Percentiles rank a stretch among this genome's conserved stretches.
Conservation (phyloP, 2,329 filamentous ascomycete genomes). For the Eurotiales sp. region DNA sequence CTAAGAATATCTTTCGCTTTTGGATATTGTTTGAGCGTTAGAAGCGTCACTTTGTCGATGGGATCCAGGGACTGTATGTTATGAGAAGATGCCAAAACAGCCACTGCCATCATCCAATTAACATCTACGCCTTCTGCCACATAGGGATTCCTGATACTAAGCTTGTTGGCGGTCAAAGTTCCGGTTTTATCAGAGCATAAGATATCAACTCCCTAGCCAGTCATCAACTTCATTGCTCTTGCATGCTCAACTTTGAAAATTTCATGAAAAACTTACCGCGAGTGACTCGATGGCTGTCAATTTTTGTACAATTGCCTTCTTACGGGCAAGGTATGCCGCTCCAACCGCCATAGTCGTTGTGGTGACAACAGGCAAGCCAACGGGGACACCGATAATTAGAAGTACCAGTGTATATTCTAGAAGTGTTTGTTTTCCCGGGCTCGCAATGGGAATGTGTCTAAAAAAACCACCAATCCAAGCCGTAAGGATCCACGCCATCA, state of each 20-base stretch:
- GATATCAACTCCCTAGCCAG: constrained; percentile 60
- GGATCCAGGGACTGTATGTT: constrained; percentile 74
- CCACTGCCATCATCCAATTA: constrained; percentile 81
- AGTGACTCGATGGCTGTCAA: constrained; percentile 74
- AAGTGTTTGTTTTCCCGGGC: constrained; percentile 57
- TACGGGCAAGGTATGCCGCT: constrained; percentile 71
- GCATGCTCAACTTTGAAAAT: neutral
- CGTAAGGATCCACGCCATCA: constrained; percentile 71
- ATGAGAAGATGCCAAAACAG: constrained; percentile 71
- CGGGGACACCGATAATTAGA: constrained; percentile 75
- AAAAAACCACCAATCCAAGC: constrained; percentile 78
- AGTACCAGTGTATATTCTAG: constrained; percentile 67
- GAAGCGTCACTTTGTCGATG: constrained; percentile 74
- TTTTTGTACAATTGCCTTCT: constrained; percentile 77
- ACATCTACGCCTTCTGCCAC: constrained; percentile 73
- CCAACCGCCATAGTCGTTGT: constrained; percentile 75
- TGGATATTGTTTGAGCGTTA: constrained; percentile 70
- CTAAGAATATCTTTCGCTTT: constrained; percentile 71
- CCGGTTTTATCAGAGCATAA: constrained; percentile 80
- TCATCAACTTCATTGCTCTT: neutral
- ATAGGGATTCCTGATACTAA: constrained; percentile 72
- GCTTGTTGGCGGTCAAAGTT: constrained; percentile 61
- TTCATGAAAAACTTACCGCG: constrained; percentile 46
- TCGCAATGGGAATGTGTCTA: constrained; percentile 60
- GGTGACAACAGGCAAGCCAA: constrained; percentile 74